Conservation (phyloP, 352 stramenopile genomes). For the Phytophthora sp. region DNA sequence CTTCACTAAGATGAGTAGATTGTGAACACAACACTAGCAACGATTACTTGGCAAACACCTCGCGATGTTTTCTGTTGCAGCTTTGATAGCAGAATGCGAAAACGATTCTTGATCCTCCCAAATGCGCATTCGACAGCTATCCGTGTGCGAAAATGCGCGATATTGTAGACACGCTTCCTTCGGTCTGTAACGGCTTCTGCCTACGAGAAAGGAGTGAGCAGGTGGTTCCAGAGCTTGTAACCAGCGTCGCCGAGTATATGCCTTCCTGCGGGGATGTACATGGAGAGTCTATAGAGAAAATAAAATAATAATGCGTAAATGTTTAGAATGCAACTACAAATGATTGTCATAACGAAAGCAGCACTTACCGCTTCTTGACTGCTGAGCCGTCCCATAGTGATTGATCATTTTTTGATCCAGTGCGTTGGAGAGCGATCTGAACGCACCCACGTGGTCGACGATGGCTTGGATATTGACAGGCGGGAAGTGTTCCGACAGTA, state of each 20-base stretch:
- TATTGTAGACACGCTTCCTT: conserved; percentile 17
- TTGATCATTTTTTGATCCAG: conserved; percentile 26
- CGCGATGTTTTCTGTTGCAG: not conserved
- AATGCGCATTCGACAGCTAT: conserved; percentile 29
- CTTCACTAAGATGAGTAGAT: conserved; percentile 3
- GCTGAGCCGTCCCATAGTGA: conserved; percentile 22
- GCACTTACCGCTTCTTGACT: conserved; percentile 2
- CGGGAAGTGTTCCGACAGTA: conserved; percentile 27
- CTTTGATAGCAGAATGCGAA: conserved; percentile 12
- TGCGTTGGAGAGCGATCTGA: conserved; percentile 23
- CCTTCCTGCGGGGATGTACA: no score
- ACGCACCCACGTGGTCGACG: conserved; percentile 7
- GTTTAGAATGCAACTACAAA: no score
- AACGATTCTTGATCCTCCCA: conserved; percentile 18
- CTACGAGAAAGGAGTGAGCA: conserved; percentile 20
- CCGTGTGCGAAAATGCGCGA: conserved; percentile 5
- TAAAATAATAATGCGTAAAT: not conserved
- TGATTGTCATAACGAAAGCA: no score
- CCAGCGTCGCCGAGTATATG: conserved; percentile 4
- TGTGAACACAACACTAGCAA: conserved; percentile 16
- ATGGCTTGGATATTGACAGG: conserved; percentile 31
- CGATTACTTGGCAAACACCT: conserved; percentile 14
- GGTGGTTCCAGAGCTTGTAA: conserved; percentile 17
- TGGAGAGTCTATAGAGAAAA: no score
- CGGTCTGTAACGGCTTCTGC: not conserved